A percentile compares a stretch with the other conserved stretches of the same genome.
phyloP scores from a whole-genome alignment of 2,329 filamentous ascomycete species.

The Daldinia sp. region DNA sequence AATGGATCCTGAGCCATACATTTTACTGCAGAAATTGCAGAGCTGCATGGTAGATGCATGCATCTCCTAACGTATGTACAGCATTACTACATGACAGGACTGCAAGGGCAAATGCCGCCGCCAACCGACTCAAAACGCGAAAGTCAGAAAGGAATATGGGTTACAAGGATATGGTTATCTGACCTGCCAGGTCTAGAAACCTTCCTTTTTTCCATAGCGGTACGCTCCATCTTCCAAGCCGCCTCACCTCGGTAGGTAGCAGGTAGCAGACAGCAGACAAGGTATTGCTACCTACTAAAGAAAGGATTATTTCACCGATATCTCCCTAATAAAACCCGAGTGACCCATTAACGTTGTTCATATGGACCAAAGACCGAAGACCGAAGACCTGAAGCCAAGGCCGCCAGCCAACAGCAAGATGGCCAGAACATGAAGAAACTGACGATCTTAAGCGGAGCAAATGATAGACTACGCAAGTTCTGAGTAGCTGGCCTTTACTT shows the following conservation, averaged over 20 bases:
- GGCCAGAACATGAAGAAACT: neutral
- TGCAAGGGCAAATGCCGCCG: constrained; percentile 36
- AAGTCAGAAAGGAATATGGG: constrained; percentile 22
- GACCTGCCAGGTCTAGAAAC: constrained; percentile 37
- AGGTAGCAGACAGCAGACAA: constrained; percentile 5
- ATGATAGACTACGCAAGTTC: neutral
- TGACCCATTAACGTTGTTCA: constrained; percentile 2
- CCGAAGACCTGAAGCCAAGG: neutral
- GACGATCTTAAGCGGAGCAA: constrained; percentile 3
- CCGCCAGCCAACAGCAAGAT: constrained; percentile 1
- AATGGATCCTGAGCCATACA: constrained; percentile 17
- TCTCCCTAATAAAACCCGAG: constrained; percentile 19
- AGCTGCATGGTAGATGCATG: neutral
- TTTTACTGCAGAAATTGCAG: neutral
- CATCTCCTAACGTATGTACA: neutral
- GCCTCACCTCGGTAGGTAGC: constrained; percentile 28
- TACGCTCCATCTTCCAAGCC: constrained; percentile 12
- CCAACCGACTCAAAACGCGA: constrained; percentile 36
- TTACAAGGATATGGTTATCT: constrained; percentile 32
- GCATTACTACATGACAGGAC: constrained; percentile 1
- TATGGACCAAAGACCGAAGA: neutral
- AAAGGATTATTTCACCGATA: constrained; percentile 33
- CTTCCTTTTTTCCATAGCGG: constrained; percentile 34
- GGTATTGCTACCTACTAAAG: constrained; percentile 17
- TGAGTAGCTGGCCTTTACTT: constrained; percentile 9